These are phyloP conservation scores for Paspalum notatum DNA, from an alignment of 176 grass and related monocot species.

Conservation along the genomic window DNA sequence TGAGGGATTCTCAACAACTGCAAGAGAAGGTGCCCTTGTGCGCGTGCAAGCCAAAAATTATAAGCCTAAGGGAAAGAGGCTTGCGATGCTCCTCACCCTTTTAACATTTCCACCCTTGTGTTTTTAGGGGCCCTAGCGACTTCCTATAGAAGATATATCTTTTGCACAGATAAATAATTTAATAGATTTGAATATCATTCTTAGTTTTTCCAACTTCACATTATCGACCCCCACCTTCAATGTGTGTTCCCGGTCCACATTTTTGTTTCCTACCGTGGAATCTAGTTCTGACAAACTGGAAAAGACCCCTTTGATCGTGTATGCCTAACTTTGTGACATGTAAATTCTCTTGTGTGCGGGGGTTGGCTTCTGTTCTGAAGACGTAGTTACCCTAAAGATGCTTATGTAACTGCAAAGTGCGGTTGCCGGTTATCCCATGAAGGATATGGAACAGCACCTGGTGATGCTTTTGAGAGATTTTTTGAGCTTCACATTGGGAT, in stretches of 20 bases:
- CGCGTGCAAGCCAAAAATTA: constrained; percentile 32
- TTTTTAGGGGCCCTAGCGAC: constrained; percentile 25
- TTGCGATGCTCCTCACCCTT: constrained; percentile 38
- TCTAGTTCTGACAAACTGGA: constrained; percentile 36
- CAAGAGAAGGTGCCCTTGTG: background rate
- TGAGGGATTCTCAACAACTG: constrained; percentile 12
- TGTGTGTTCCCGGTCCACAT: background rate
- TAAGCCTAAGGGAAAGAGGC: constrained; percentile 32
- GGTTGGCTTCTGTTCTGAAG: constrained; percentile 23
- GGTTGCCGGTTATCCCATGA: constrained; percentile 1
- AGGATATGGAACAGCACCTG: constrained; percentile 17
- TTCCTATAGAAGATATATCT: constrained; percentile 47
- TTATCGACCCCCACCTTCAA: constrained; percentile 23
- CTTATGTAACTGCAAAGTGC: background rate
- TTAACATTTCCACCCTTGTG: constrained; percentile 23
- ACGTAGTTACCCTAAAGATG: background rate
- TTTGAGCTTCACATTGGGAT: background rate
- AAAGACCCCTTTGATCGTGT: constrained; percentile 20
- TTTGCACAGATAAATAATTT: constrained; percentile 41
- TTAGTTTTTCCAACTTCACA: constrained; percentile 25
- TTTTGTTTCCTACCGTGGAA: constrained; percentile 26
- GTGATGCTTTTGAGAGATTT: background rate
- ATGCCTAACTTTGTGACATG: constrained; percentile 16
- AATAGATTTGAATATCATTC: constrained; percentile 17
- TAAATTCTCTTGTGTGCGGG: constrained; percentile 31